Evolutionary conservation across 768 basidiomycete genomes (phyloP).

Genomic region (Crepidotus variabilis): DNA sequence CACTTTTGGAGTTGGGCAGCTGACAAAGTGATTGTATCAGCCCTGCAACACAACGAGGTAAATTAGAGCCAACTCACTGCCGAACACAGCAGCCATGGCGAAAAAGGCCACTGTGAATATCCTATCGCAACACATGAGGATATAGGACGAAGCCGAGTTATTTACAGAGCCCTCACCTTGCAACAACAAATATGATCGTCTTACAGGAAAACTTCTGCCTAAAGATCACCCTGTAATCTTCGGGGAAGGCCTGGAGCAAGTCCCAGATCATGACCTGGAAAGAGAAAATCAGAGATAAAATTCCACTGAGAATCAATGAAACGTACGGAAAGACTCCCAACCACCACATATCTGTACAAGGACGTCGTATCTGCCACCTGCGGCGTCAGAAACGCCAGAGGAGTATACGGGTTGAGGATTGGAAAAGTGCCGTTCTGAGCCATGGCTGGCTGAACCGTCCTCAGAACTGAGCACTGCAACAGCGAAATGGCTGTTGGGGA

Average conservation of each 20-base stretch:
- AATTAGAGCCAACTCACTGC: background rate
- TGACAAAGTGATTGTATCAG: background rate
- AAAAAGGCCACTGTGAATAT: background rate
- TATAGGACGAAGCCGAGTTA: background rate
- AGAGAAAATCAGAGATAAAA: background rate
- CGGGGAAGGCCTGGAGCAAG: background rate
- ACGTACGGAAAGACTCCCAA: background rate
- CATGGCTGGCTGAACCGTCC: background rate
- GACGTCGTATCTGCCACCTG: background rate
- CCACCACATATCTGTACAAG: background rate
- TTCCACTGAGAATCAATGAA: background rate
- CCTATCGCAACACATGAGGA: background rate
- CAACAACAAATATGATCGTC: background rate
- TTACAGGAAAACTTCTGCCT: background rate
- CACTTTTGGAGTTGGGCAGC: background rate
- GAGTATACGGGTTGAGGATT: background rate
- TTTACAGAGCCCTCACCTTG: background rate
- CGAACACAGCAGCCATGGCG: background rate
- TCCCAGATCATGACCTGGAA: background rate
- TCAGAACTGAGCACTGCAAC: background rate
- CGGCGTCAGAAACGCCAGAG: background rate
- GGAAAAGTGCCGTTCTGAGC: background rate
- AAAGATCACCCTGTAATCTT: background rate
- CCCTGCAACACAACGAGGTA: background rate
- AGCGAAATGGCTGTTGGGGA: no score